Evolutionary conservation across 768 basidiomycete genomes (phyloP).

Genomic region (Tulasnella sp.): DNA sequence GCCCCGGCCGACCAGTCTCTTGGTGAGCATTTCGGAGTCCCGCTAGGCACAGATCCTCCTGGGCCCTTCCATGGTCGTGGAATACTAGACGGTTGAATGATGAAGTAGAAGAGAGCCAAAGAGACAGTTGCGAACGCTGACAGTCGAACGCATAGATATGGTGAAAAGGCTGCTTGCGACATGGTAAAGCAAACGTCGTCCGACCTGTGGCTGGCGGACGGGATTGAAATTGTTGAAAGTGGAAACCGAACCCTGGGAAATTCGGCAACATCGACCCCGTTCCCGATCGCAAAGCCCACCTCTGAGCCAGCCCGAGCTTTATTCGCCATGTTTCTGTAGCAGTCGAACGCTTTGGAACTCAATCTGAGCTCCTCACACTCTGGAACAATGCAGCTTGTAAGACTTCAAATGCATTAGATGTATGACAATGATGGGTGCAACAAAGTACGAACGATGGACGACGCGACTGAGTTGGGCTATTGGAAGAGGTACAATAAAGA

Average conservation of each 20-base stretch:
- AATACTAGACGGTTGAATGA: neutral
- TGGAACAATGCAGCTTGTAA: neutral
- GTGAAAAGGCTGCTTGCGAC: neutral
- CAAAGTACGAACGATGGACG: neutral
- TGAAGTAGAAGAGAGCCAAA: neutral
- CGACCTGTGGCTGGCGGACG: neutral
- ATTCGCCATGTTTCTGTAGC: too few species aligned
- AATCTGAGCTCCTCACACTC: too few species aligned
- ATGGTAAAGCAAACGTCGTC: neutral
- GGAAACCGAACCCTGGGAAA: neutral
- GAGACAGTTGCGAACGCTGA: neutral
- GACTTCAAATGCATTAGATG: neutral
- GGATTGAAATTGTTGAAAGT: neutral
- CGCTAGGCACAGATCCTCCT: neutral
- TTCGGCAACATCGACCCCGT: neutral
- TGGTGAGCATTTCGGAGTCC: conserved; percentile 5
- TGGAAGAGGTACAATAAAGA: conserved; percentile 1
- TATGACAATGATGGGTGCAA: neutral
- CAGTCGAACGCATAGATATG: neutral
- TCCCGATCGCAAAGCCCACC: neutral
- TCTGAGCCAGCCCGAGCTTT: neutral
- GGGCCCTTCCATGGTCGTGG: neutral
- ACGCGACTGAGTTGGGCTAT: neutral
- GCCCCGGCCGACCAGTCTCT: conserved; percentile 9
- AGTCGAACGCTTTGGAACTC: too few species aligned